Percentiles rank a stretch among this genome's conserved stretches.
Conservation (phyloP, 306 rosid species). For the Ochetophila trinervis region DNA sequence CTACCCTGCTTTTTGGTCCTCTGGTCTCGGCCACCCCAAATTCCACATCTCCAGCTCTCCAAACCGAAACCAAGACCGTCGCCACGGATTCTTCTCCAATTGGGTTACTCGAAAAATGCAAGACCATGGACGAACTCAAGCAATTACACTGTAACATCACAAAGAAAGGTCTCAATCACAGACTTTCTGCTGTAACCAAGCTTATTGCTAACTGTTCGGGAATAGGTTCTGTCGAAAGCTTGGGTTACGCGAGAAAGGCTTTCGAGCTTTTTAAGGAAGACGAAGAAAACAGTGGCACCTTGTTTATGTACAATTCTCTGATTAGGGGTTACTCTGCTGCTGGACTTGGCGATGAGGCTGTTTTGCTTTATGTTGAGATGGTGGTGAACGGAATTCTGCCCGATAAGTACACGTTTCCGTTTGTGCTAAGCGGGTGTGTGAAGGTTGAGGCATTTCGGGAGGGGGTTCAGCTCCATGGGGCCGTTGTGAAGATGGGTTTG, state of each 20-base stretch:
- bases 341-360: conserved; percentile 50
- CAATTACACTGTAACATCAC: conserved; percentile 52
- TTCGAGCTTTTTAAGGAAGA: conserved; percentile 37
- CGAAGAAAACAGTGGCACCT: conserved; percentile 10
- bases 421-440: conserved; percentile 56
- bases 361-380: conserved; percentile 48
- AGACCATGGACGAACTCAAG: conserved; percentile 53
- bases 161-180: conserved; percentile 49
- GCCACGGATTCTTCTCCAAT: conserved; percentile 18
- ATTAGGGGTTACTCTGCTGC: conserved; percentile 63
- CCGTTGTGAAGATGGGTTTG: conserved; percentile 55
- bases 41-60: conserved; percentile 28
- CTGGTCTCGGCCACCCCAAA: conserved; percentile 28
- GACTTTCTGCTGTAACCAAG: conserved; percentile 34
- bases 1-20: conserved; percentile 32
- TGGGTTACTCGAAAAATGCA: conserved; percentile 38
- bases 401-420: conserved; percentile 69
- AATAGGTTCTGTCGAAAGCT: conserved; percentile 56
- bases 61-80: conserved; percentile 29
- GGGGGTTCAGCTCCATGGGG: conserved; percentile 70
- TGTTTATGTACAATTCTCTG: conserved; percentile 53
- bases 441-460: conserved; percentile 46
- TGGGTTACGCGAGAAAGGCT: conserved; percentile 44
- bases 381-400: conserved; percentile 47
- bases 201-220: conserved; percentile 42